Evolutionary conservation across 1,139 yeast species (phyloP), one percentile per base, ranked within the genome.

Genomic region (Yamadazyma buinensis): DNA sequence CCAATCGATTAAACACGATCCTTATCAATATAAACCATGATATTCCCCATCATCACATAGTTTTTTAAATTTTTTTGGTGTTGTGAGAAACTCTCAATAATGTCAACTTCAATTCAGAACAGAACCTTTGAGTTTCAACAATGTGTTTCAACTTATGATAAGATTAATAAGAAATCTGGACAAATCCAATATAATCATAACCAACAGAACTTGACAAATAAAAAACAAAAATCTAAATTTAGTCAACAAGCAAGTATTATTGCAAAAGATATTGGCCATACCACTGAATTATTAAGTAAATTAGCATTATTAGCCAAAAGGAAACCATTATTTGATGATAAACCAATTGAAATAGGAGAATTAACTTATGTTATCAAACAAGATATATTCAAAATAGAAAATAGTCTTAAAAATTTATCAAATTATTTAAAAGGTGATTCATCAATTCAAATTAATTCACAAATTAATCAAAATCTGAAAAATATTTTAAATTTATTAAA

Each of bases 321-420:
- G 48, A 90, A 88, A 56, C 95, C 97, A n/a, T 62, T 92, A 52
- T 86, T 92, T 50, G 96, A 90, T 54, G 98, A 94, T 58, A 81
- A 84, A 47, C 97, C 98, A 1, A 81, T 85, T 21, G 98, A 92
- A 55, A 86, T 94, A 42, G 86, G 92, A 14, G 97, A 92, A 57
- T 68, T 94, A 46, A 88, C 98, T 1, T 86, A 84, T 53, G 84
- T 92, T 32, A 88, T 92, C 52, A 94, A 92, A 54, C 96, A 92
- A 56, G 95, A 88, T 55, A 86, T 94, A 28, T 84, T 90, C 55
- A 77, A 81, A 47, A 80, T 94, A 39, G 96, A 88, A 53, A 83
- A 84, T 48, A 77, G 75, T 45, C 70, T 92, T 46, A 82, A 82
- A 46, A 76, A 72, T 32, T 64, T 87, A 37, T 87, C 83, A 53